Conservation (phyloP, 2,329 filamentous ascomycete genomes). For the Ophiostoma tasmaniense region DNA sequence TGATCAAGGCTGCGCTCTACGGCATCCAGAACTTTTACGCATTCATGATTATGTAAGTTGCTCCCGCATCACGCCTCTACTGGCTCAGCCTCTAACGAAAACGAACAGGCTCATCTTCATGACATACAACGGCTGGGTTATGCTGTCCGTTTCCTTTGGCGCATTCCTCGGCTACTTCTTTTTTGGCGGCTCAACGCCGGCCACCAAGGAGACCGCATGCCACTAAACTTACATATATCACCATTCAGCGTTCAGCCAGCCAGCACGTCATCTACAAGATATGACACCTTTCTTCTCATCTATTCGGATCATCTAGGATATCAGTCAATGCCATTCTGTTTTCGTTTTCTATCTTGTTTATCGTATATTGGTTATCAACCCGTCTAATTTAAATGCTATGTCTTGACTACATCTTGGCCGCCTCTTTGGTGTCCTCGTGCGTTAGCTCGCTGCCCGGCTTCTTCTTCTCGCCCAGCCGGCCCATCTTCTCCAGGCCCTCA, state of each 20-base stretch:
- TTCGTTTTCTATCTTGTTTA: conserved; percentile 4
- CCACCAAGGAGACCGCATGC: conserved; percentile 82
- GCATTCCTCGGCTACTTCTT: conserved; percentile 80
- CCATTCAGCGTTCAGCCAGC: neutral
- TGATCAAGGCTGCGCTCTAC: conserved; percentile 77
- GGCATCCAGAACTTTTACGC: conserved; percentile 95
- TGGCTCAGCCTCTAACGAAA: neutral
- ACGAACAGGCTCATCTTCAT: conserved; percentile 81
- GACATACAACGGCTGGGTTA: conserved; percentile 99
- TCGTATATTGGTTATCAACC: conserved; percentile 11
- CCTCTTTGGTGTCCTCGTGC: conserved; percentile 29
- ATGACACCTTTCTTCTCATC: neutral
- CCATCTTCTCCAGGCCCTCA: conserved; percentile 35
- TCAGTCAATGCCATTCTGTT: conserved; percentile 21
- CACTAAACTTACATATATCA: conserved; percentile 46
- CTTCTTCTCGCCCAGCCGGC: conserved; percentile 40
- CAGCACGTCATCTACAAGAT: neutral
- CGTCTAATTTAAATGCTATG: neutral
- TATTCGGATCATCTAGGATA: neutral
- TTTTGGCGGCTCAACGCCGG: conserved; percentile 63
- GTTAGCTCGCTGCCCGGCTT: conserved; percentile 28
- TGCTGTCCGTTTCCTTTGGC: conserved; percentile 81
- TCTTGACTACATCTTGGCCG: conserved; percentile 31
- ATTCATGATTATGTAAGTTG: conserved; percentile 95
- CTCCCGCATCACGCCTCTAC: no score